Evolutionary conservation across 1,284 basidiomycete genomes (phyloP).

Genomic region (Agaricales sp.): DNA sequence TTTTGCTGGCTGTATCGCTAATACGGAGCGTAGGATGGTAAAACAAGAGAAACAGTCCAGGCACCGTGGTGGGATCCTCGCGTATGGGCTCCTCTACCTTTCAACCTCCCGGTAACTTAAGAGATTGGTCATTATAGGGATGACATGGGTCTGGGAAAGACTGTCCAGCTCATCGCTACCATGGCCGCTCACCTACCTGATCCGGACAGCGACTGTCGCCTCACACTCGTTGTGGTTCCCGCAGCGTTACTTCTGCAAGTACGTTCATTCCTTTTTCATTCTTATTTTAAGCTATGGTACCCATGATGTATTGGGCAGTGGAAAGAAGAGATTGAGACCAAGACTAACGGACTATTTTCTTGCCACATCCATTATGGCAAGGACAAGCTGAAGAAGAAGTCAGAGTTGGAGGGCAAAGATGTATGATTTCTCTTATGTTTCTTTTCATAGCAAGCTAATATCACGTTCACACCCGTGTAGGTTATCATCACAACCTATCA

Average conservation of each 20-base stretch:
- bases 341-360: conserved; percentile 52
- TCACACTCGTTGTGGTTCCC: conserved; percentile 60
- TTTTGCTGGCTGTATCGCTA: conserved; percentile 11
- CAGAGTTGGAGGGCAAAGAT: conserved; percentile 41
- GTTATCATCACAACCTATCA: conserved; percentile 63
- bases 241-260: conserved; percentile 59
- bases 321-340: conserved; percentile 58
- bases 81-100: conserved; percentile 28
- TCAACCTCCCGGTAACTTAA: neutral
- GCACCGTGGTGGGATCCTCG: conserved; percentile 66
- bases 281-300: neutral
- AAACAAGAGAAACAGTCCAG: conserved; percentile 37
- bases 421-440: conserved; percentile 23
- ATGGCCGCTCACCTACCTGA: conserved; percentile 51
- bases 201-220: conserved; percentile 31
- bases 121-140: conserved; percentile 35
- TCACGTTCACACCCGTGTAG: conserved; percentile 20
- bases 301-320: conserved; percentile 29
- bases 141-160: conserved; percentile 84
- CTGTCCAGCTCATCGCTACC: conserved; percentile 65
- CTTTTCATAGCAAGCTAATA: too few species aligned
- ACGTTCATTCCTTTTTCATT: conserved; percentile 4
- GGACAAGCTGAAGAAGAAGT: conserved; percentile 42
- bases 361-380: conserved; percentile 59
- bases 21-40: conserved; percentile 38